Evolutionary conservation across 768 basidiomycete genomes (phyloP), one percentile per base, ranked within the genome.

Genomic region (Gloeostereum incarnatum): DNA sequence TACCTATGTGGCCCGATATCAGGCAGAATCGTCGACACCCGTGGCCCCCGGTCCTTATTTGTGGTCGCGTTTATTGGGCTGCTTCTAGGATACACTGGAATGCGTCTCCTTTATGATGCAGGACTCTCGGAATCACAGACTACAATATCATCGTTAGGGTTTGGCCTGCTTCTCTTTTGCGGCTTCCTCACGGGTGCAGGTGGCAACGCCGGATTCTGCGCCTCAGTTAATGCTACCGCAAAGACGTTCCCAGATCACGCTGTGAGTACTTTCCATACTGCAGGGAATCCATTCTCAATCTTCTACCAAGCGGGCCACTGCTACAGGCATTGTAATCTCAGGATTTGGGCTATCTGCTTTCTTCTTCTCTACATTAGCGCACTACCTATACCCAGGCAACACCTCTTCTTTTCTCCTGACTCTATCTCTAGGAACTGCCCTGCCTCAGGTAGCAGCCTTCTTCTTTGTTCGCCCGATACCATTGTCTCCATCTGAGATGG

Each of bases 261-360:
- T 8, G 75, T 75, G 36, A 17, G 25, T 4, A 32, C 16, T 21
- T 21, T 25, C 14, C 18, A 18, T 11, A 22, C 30, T 13, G 20
- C 25, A 18, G 19, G 7, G 9, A 30, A 25, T 7, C 11, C 3
- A 5, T 7, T 7, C 14, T 35, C 13, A 13, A n/a, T 36, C 19
- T 31, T 35, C 23, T 22, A n/a, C 40, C 14, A 35, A 75, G 71
- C 62, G 78, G 8, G 79, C 71, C 2, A 69, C 65, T 0, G 68
- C 65, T 13, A 76, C 70, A 1, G 69, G 71, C 1, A 51, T 77
- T 20, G 78, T 80, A 20, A 45, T 78, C 4, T 78, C 80, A 3
- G 80, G 76, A 19, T 78, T 77, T 38, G 80, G 81, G 0, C 66
- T 84, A 7, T 78, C 76, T 2, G 81, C 81, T 0, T 83, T 83